A percentile compares a stretch with the other conserved stretches of the same genome.
phyloP scores from a whole-genome alignment of 805 yeast genomes.

The Metschnikowia vanudenii region DNA sequence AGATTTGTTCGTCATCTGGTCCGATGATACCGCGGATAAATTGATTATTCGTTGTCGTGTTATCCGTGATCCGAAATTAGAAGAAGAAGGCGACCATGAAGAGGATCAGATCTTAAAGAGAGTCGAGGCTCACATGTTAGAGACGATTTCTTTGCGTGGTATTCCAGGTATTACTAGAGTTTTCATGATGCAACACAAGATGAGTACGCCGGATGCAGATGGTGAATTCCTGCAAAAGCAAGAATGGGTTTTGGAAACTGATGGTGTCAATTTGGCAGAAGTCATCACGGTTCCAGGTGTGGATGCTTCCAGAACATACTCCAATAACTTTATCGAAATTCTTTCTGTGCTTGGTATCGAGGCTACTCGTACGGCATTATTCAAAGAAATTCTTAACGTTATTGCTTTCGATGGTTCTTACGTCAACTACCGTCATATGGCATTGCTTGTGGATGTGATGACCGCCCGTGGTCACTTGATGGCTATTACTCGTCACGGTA shows the following conservation, averaged over 20 bases:
- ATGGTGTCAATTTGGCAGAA: conserved; percentile 93
- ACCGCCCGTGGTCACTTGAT: conserved; percentile 96
- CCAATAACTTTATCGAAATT: conserved; percentile 95
- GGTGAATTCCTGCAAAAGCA: conserved; percentile 89
- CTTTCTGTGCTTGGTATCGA: conserved; percentile 96
- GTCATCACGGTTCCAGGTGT: conserved; percentile 96
- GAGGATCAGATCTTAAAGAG: conserved; percentile 96
- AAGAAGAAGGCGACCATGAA: conserved; percentile 91
- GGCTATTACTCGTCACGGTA: conserved; percentile 99
- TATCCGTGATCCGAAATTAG: conserved; percentile 93
- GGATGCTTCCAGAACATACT: conserved; percentile 84
- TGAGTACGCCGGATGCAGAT: conserved; percentile 65
- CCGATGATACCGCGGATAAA: conserved; percentile 97
- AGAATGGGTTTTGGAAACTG: conserved; percentile 99
- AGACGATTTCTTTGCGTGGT: conserved; percentile 92
- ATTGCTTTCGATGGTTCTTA: conserved; percentile 99
- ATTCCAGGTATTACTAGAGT: conserved; percentile 90
- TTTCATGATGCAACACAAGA: conserved; percentile 83
- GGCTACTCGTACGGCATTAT: conserved; percentile 93
- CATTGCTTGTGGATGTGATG: conserved; percentile 96
- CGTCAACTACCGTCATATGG: conserved; percentile 98
- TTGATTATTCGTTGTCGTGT: conserved; percentile 97
- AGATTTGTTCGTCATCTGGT: conserved; percentile 96
- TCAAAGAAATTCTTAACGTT: conserved; percentile 92
- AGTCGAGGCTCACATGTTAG: conserved; percentile 94